phyloP scores from a whole-genome alignment of 805 yeast genomes.

The Starmerella bombi region DNA sequence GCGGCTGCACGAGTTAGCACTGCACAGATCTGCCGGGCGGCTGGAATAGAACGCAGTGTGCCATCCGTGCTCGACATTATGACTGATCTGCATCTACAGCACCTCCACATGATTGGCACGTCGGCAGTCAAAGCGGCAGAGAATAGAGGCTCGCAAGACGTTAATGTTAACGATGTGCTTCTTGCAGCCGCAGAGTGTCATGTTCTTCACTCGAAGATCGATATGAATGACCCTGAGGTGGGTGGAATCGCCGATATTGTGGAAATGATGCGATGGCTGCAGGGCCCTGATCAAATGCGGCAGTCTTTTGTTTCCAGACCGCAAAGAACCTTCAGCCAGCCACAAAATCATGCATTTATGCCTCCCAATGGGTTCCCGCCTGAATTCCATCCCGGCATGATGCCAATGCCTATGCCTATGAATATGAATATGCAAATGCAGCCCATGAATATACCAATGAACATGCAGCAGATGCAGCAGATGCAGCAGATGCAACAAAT shows the following conservation, averaged over 20 bases:
- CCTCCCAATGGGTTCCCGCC: not conserved
- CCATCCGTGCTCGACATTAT: conserved; percentile 58
- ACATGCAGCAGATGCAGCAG: not conserved
- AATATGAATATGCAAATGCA: not conserved
- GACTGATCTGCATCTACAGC: conserved; percentile 63
- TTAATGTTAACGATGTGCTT: conserved; percentile 52
- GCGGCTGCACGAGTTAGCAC: conserved; percentile 38
- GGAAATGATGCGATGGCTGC: conserved; percentile 41
- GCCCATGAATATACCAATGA: not conserved
- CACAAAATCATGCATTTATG: not conserved
- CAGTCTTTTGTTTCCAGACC: conserved; percentile 16
- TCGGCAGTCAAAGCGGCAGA: conserved; percentile 41
- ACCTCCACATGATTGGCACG: conserved; percentile 40
- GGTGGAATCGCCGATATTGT: conserved; percentile 32
- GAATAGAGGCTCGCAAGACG: conserved; percentile 34
- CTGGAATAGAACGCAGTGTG: conserved; percentile 71
- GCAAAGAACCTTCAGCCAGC: conserved; percentile 1
- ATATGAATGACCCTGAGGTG: conserved; percentile 29
- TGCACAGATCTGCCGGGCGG: conserved; percentile 51
- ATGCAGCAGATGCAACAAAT: not conserved
- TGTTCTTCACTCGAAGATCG: conserved; percentile 46
- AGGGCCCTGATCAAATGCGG: conserved; percentile 16
- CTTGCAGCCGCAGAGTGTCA: conserved; percentile 55
- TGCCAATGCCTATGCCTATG: not conserved
- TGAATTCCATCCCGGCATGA: not conserved